Evolutionary conservation across 371 early-diverging fungal species (phyloP).

Genomic region (Cokeromyces recurvatus): DNA sequence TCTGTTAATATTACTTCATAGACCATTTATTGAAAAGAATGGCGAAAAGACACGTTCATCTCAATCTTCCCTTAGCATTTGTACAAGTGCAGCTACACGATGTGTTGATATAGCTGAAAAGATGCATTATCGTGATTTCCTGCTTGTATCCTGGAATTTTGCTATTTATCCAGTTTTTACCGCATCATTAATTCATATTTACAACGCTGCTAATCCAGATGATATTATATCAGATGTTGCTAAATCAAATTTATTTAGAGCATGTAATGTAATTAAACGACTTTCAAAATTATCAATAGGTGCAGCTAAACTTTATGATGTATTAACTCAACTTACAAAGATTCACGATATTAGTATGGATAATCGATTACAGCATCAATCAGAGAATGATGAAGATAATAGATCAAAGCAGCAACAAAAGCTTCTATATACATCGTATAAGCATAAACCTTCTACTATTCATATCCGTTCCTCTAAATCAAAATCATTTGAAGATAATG

Average conservation of each 20-base stretch:
- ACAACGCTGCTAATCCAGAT: slow-evolving; percentile 31
- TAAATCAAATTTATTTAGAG: slow-evolving; percentile 22
- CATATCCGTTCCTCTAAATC: too few species aligned
- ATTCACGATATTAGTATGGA: slow-evolving; percentile 23
- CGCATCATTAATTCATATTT: slow-evolving; percentile 37
- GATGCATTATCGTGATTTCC: slow-evolving; percentile 47
- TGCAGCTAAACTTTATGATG: slow-evolving; percentile 17
- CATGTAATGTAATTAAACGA: slow-evolving; percentile 25
- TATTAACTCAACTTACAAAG: slow-evolving; percentile 24
- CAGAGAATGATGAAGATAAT: slow-evolving; percentile 4
- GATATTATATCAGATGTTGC: slow-evolving; percentile 28
- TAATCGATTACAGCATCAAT: too few species aligned
- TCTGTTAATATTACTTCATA: slow-evolving; percentile 49
- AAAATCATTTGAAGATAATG: too few species aligned
- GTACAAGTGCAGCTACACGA: slow-evolving; percentile 54
- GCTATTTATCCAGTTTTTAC: slow-evolving; percentile 49
- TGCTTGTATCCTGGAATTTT: slow-evolving; percentile 46
- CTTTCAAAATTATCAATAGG: slow-evolving; percentile 24
- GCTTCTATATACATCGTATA: too few species aligned
- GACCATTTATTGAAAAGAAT: slow-evolving; percentile 50
- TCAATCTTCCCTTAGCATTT: slow-evolving; percentile 49
- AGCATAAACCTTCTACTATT: too few species aligned
- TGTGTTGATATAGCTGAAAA: slow-evolving; percentile 40
- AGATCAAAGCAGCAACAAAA: too few species aligned
- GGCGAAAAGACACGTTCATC: slow-evolving; percentile 22